Percentiles rank a stretch among this genome's conserved stretches.
Conservation (phyloP, 1,284 basidiomycete species). For the Singerocomus inundabilis region DNA sequence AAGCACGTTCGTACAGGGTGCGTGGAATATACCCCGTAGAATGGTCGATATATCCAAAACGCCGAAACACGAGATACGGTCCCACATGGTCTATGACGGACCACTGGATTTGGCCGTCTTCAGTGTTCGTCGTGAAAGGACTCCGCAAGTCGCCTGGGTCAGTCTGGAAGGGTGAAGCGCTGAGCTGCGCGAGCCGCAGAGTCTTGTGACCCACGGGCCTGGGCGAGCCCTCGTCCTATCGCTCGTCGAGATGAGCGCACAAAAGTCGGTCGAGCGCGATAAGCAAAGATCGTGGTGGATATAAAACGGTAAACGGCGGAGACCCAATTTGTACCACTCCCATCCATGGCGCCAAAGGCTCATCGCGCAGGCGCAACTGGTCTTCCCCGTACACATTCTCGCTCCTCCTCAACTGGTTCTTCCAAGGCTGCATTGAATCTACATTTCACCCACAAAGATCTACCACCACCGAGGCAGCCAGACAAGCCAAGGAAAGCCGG, state of each 20-base stretch:
- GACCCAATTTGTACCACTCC: slow-evolving; percentile 29
- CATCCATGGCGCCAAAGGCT: slow-evolving; percentile 48
- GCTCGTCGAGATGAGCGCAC: slow-evolving; percentile 1
- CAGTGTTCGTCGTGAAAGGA: too few relatives aligned
- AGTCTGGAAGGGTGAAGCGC: neutral
- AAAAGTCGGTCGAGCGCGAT: slow-evolving; percentile 13
- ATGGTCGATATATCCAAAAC: neutral
- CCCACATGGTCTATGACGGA: neutral
- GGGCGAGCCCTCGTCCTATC: neutral
- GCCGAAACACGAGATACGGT: too few relatives aligned
- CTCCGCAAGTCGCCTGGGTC: neutral
- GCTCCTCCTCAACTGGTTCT: slow-evolving; percentile 53
- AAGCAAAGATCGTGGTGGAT: slow-evolving; percentile 8
- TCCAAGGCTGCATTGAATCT: slow-evolving; percentile 58
- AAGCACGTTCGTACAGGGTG: slow-evolving; percentile 3
- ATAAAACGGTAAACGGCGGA: slow-evolving; percentile 31
- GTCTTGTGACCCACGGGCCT: slow-evolving; percentile 1
- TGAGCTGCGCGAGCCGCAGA: slow-evolving; percentile 12
- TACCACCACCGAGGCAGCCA: slow-evolving; percentile 38
- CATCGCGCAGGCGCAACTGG: slow-evolving; percentile 43
- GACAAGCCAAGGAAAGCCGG: slow-evolving; percentile 54
- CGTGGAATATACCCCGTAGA: neutral
- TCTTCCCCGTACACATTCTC: slow-evolving; percentile 57
- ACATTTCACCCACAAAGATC: slow-evolving; percentile 67
- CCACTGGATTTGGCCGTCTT: too few relatives aligned